phyloP scores from a whole-genome alignment of 2,329 filamentous ascomycete genomes.

The Curvularia eragrostidis region DNA sequence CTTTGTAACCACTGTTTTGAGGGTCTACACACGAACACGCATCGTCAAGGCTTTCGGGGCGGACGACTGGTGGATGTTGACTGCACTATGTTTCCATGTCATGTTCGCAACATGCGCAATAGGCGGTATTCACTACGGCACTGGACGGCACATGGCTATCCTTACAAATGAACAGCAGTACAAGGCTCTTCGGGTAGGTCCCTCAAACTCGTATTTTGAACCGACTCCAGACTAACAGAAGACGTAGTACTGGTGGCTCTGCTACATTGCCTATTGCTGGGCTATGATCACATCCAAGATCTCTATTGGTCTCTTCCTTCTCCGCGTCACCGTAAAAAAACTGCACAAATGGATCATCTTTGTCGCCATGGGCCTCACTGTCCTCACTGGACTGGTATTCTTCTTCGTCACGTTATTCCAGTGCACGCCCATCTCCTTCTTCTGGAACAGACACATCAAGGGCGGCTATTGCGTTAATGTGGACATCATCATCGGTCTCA shows the following conservation, averaged over 20 bases:
- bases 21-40: slow-evolving; percentile 51
- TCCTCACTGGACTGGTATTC: slow-evolving; percentile 49
- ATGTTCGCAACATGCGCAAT: slow-evolving; percentile 44
- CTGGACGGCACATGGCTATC: slow-evolving; percentile 39
- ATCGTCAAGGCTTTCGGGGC: slow-evolving; percentile 50
- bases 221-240: background rate
- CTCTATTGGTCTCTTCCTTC: slow-evolving; percentile 45
- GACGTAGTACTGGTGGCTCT: slow-evolving; percentile 45
- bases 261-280: slow-evolving; percentile 44
- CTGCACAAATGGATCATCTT: slow-evolving; percentile 49
- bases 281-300: slow-evolving; percentile 45
- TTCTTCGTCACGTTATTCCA: slow-evolving; percentile 60
- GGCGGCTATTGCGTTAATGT: slow-evolving; percentile 53
- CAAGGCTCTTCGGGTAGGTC: slow-evolving; percentile 40
- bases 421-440: slow-evolving; percentile 58
- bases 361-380: slow-evolving; percentile 43
- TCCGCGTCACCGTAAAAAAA: slow-evolving; percentile 40
- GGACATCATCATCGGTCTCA: slow-evolving; percentile 52
- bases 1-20: slow-evolving; percentile 46
- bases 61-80: slow-evolving; percentile 45
- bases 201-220: background rate
- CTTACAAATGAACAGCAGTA: slow-evolving; percentile 32
- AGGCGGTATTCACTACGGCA: slow-evolving; percentile 41
- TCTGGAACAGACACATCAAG: slow-evolving; percentile 55
- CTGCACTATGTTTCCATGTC: slow-evolving; percentile 35